Evolutionary conservation across 108 stramenopile genomes (phyloP), one percentile per base, ranked within the genome.

Genomic region (Pseudonitzschia delicatissima): DNA sequence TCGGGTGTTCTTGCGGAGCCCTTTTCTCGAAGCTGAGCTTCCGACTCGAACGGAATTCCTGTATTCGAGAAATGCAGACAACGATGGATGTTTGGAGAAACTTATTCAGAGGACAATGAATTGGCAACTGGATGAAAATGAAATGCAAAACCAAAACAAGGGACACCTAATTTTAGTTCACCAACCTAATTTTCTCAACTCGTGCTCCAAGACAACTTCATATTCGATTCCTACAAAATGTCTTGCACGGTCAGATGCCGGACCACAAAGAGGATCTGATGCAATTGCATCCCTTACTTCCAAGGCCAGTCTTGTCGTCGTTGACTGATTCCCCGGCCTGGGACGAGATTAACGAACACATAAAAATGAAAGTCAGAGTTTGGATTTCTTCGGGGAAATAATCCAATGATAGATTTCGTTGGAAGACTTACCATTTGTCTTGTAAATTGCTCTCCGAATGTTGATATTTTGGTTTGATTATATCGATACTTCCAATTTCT

Each of bases 11-110:
- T 64, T 4, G 92, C 74, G 3, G 89, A 84, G 0, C 92, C 92
- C 11, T 73, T 74, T 15, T 71, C 77, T 58, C 92, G 72, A 29
- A 94, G 67, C 15, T 87, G 64, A n/a, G 74, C 77, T 57, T 94
- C 92, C 47, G 87, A 88, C 50, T 90, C 89, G 44, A 91, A 94
- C 37, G 87, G 87, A 39, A 94, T 79, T 45, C 77, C 89, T 85
- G 50, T 21, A 26, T 9, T 5, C 9, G 37, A 37, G n/a, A n/a
- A n/a, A n/a, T n/a, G n/a, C n/a, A n/a, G n/a, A n/a, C n/a, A 29
- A 21, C 29, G 12, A 21, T 31, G 49, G 15, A 50, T 3, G 15
- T 52, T 15, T 52, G 26, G 12, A 2, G 29, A 12, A 5, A 52
- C 13, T 52, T 29, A 21, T 31, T 27, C 18, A 52, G 26, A 2